Percentiles rank a stretch among this genome's conserved stretches.
Evolutionary conservation across 768 basidiomycete genomes (phyloP).

Genomic region (Hortiboletus flavorubellus): DNA sequence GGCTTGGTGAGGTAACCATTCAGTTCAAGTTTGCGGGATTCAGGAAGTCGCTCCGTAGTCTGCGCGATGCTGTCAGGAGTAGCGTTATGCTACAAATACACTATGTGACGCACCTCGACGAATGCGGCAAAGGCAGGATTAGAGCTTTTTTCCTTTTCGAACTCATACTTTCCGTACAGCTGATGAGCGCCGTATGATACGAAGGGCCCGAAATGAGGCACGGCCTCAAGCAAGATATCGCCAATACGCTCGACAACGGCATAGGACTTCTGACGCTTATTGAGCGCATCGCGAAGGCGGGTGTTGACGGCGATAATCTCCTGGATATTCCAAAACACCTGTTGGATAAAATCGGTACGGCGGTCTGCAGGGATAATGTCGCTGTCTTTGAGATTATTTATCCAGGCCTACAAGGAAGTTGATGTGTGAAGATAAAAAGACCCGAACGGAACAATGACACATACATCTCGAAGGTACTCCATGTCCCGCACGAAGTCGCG

Average conservation of each 20-base stretch:
- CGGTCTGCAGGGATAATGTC: conserved; percentile 75
- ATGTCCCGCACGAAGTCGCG: conserved; percentile 97
- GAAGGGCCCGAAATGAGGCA: conserved; percentile 88
- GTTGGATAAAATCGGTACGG: conserved; percentile 81
- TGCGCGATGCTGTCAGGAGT: conserved; percentile 29
- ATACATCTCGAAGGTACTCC: conserved; percentile 94
- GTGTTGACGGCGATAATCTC: conserved; percentile 93
- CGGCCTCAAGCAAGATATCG: conserved; percentile 83
- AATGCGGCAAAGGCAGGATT: conserved; percentile 93
- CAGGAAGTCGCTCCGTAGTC: conserved; percentile 89
- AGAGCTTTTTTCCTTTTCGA: conserved; percentile 95
- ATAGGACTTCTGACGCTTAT: conserved; percentile 92
- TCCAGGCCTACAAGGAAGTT: conserved; percentile 64
- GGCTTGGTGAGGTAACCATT: conserved; percentile 99
- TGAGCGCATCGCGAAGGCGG: conserved; percentile 87
- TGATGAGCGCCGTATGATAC: conserved; percentile 96
- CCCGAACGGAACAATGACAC: conserved; percentile 25
- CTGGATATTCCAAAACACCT: conserved; percentile 97
- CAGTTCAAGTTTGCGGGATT: conserved; percentile 93
- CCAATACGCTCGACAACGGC: conserved; percentile 91
- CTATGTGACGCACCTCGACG: conserved; percentile 67
- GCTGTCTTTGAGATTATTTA: conserved; percentile 74
- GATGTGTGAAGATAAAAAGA: background rate
- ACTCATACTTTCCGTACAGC: conserved; percentile 97
- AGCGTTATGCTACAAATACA: background rate